These are phyloP conservation scores for Thalia dealbata DNA, from an alignment of 176 grass and related monocot species.

Conservation along the genomic window DNA sequence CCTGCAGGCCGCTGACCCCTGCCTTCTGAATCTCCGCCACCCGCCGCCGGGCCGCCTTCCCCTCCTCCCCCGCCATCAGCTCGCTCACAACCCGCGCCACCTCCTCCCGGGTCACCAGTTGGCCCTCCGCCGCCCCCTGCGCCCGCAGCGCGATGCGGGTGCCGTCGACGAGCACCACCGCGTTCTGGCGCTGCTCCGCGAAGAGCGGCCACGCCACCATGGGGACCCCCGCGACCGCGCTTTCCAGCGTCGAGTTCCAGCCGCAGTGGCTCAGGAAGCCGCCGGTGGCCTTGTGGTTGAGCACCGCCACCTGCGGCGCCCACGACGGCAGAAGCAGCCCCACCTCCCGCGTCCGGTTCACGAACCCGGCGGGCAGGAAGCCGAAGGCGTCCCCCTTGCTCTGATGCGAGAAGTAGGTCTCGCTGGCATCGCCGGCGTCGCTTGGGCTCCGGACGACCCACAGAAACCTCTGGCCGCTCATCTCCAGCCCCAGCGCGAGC, in stretches of 20 bases:
- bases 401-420: slow-evolving; percentile 5
- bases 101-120: slow-evolving; percentile 25
- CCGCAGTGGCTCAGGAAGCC: slow-evolving; percentile 71
- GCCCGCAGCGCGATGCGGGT: slow-evolving; percentile 24
- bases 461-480: slow-evolving; percentile 46
- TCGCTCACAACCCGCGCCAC: slow-evolving; percentile 28
- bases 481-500: slow-evolving; percentile 48
- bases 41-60: slow-evolving; percentile 14
- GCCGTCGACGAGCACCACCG: slow-evolving; percentile 23
- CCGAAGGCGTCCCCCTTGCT: slow-evolving; percentile 21
- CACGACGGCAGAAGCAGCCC: slow-evolving; percentile 42
- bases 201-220: slow-evolving; percentile 52
- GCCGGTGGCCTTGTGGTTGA: slow-evolving; percentile 28
- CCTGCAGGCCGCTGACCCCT: slow-evolving; percentile 9
- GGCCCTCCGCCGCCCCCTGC: not conserved
- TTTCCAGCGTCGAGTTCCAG: slow-evolving; percentile 71
- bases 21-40: slow-evolving; percentile 19
- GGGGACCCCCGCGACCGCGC: slow-evolving; percentile 30
- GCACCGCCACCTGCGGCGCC: slow-evolving; percentile 65
- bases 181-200: slow-evolving; percentile 54
- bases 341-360: slow-evolving; percentile 23
- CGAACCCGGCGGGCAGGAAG: slow-evolving; percentile 41
- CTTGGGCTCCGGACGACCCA: slow-evolving; percentile 41
- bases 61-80: slow-evolving; percentile 34
- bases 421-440: slow-evolving; percentile 15